Conservation (phyloP, 1,284 basidiomycete species). For the Papiliotrema laurentii region DNA sequence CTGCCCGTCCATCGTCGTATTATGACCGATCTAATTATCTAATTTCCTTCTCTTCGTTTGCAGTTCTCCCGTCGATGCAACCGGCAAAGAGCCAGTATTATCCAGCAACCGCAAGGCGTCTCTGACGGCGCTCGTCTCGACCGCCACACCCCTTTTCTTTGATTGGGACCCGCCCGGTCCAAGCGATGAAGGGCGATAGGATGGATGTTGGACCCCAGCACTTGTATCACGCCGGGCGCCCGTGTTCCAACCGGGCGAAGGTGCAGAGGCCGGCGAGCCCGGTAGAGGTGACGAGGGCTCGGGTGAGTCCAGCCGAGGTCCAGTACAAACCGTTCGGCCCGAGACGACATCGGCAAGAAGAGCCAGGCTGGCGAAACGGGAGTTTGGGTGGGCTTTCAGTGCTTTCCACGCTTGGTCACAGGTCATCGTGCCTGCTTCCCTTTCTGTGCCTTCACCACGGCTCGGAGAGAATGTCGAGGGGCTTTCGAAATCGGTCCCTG, state of each 20-base stretch:
- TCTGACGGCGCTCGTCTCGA: constrained; percentile 68
- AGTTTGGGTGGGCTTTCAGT: constrained; percentile 81
- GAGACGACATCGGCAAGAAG: constrained; percentile 84
- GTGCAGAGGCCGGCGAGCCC: not conserved
- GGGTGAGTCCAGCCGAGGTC: constrained; percentile 32
- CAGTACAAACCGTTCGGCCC: constrained; percentile 69
- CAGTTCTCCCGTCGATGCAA: too few relatives aligned
- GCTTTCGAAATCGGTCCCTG: constrained; percentile 7
- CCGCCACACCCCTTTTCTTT: constrained; percentile 61
- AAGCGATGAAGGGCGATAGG: too few relatives aligned
- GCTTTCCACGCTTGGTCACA: constrained; percentile 80
- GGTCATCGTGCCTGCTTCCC: constrained; percentile 57
- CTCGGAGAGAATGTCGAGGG: too few relatives aligned
- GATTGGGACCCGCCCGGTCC: too few relatives aligned
- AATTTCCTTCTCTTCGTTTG: too few relatives aligned
- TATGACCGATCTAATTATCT: too few relatives aligned
- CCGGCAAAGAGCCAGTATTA: too few relatives aligned
- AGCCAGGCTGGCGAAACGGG: constrained; percentile 71
- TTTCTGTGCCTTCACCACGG: too few relatives aligned
- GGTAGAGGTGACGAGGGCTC: not conserved
- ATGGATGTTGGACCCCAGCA: too few relatives aligned
- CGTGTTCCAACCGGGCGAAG: not conserved
- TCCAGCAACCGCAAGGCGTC: constrained; percentile 49
- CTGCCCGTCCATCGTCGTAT: too few relatives aligned
- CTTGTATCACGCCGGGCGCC: not conserved